Evolutionary conservation across 2,329 filamentous ascomycete species (phyloP), one percentile per base, ranked within the genome.

Genomic region (Chaetomiaceae sp.): DNA sequence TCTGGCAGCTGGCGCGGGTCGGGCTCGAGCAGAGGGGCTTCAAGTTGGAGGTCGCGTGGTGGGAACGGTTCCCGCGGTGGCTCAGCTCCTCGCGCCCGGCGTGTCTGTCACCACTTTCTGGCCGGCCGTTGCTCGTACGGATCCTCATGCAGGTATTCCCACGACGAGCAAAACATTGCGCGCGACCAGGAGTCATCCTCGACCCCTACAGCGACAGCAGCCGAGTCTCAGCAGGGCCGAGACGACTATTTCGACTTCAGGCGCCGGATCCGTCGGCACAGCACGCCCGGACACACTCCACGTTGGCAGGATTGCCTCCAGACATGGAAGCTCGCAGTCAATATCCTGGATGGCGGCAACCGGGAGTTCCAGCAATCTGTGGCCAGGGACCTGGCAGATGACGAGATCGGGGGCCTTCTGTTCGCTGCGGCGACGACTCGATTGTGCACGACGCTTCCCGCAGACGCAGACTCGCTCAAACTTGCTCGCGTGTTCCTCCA

Each of bases 401-500:
- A 58, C 14, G 52, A 53, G 2, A 6, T 47, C 3, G 53, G 53
- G 11, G 55, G 55, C 4, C 45, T 20, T 1, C 6, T 4, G 1
- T 22, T 38, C 12, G 23, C 55, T 15, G 8, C 3, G 6, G 11
- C 12, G 15, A 55, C 55, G 1, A n/a, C 46, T 3, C 19, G 25
- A 11, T 4, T 39, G 4, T 50, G 48, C 40, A 47, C 17, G 7
- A n/a, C 17, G 1, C 4, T 14, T 2, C 48, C 22, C 15, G 5
- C 11, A 6, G 39, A 47, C 11, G 5, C 14, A 0, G 3, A 29
- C 6, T 31, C 37, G 6, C 23, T 53, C 5, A 1, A 2, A 3
- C 6, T 50, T 4, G 44, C 43, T 14, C 22, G 22, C 3, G 12
- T 22, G 1, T 59, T 73, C 6, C 70, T 73, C 33, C 45, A 61